Base-by-base conservation (phyloP, 2,329 filamentous ascomycete genomes). In the Penicillium sp. region DNA sequence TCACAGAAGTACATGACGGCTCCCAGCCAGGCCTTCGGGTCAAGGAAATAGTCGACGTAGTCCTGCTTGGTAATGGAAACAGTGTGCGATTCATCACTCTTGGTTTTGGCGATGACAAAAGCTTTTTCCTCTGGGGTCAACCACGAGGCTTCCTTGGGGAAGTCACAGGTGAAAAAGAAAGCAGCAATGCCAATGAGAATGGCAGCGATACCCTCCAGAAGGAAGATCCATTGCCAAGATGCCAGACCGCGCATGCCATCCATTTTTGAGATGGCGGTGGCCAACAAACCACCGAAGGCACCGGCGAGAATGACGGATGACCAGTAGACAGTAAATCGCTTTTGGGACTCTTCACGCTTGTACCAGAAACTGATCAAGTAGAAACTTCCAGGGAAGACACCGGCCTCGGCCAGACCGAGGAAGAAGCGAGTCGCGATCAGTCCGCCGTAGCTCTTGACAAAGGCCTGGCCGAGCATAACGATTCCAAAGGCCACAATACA, bases 281-380 rank as follows among this genome's bases (percentile, higher is more conserved):
- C 66, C 11, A 68, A 60, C n/a, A 68, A 56, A 14, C 65, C 64
- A n/a, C 66, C 66, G 51, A 68, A 67, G 38, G 62, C 62, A 47
- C 59, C 64, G 5, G 66, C 65, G 7, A 62, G 49, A 26, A 63
- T 59, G 23, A 63, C 60, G 12, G 65, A 62, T 8, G 58, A 62
- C 57, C 58, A 68, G 49, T 61, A 68, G 23, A 66, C 35, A 3
- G 62, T 64, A 45, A 66, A 65, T 1, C 66, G 65, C 50, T 59
- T 58, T 52, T 64, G 64, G 1, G 63, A 54, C 51, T 73, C 70
- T 54, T 67, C 63, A 3, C 68, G 65, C 40, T 65, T 65, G 53
- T 72, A 72, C 69, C 70, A 73, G 23, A 68, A 63, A 45, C 68
- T 70, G 11, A 72, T 64, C 7, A 72, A 59, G 53, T 70, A 73